Evolutionary conservation across 1,284 basidiomycete genomes (phyloP), one percentile per base, ranked within the genome.

Genomic region (Neonothopanus nambi): DNA sequence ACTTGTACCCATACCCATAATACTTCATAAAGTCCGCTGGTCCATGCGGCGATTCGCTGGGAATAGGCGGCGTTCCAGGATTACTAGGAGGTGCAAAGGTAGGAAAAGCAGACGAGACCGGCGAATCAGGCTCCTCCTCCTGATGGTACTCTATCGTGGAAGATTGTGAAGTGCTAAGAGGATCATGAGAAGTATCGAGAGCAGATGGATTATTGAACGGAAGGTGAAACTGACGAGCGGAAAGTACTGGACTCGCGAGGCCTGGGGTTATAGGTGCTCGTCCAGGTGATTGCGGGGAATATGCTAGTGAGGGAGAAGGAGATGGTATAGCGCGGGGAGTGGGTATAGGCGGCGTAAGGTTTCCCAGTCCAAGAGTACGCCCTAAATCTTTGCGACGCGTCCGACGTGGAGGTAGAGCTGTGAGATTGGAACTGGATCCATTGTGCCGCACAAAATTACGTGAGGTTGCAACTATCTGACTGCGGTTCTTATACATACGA

Each of bases 401-500:
- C 5, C 59, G 58, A 13, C 61, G 56, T 23, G 40, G 55, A 21
- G 67, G 65, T 21, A 63, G 38, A 7, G 57, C 46, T 5, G 66
- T 68, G 48, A 68, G 63, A 37, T 45, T 30, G 42, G 43, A 28
- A 23, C 45, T 39, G 35, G 33, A 24, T 11, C 17, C n/a, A 17
- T 44, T 15, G 20, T 59, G 50, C 36, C 62, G 46, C 12, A 15
- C 33, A 18, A 35, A 17, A 30, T 44, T 28, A 26, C 20, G 26
- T 21, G 18, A 47, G 13, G 37, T 17, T 8, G 28, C 5, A 11
- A 23, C 13, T n/a, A 75, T 67, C 52, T 74, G 72, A 28, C 63
- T 56, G 50, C 72, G 71, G 11, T 70, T 71, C 49, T 68, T 68
- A 42, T 64, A 56, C 3, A 79, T 62, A 13, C 70, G 69, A 40